These are phyloP conservation scores for Dalbergia cochinchinensis DNA, from an alignment of 306 rosid species.

Conservation along the genomic window DNA sequence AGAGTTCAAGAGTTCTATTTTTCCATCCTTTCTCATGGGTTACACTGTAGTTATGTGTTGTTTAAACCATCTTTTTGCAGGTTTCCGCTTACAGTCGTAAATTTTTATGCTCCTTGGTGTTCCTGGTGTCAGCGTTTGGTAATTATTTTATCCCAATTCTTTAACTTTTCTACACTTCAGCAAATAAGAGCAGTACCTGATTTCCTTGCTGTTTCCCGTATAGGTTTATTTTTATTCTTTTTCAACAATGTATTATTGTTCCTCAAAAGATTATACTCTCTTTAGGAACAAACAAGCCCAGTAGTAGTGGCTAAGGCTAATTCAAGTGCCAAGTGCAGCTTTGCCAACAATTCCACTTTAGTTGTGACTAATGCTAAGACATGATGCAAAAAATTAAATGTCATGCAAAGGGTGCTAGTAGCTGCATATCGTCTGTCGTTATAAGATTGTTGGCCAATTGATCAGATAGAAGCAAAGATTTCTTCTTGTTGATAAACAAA, in stretches of 20 bases:
- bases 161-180: constrained; percentile 5
- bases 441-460: constrained; percentile 15
- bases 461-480: not conserved
- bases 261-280: constrained; percentile 5
- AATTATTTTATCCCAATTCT: constrained; percentile 49
- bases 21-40: constrained; percentile 8
- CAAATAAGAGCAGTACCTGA: constrained; percentile 26
- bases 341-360: constrained; percentile 26
- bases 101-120: constrained; percentile 99
- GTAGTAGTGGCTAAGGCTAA: constrained; percentile 18
- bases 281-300: not conserved
- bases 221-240: not conserved
- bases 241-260: constrained; percentile 19
- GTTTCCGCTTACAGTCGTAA: constrained; percentile 76
- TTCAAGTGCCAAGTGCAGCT: constrained; percentile 20
- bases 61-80: constrained; percentile 57
- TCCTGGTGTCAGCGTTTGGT: constrained; percentile 98
- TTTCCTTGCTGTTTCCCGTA: constrained; percentile 27
- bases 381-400: constrained; percentile 25
- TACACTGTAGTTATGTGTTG: constrained; percentile 8
- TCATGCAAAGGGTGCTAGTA: constrained; percentile 14
- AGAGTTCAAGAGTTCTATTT: constrained; percentile 33
- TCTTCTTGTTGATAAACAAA: too few species aligned
- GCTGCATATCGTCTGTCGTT: constrained; percentile 14
- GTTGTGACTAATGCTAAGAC: constrained; percentile 8